A percentile compares a stretch with the other conserved stretches of the same genome.
These are phyloP conservation scores for Alternaria sp. DNA, from an alignment of 2,329 filamentous ascomycete genomes.

Conservation along the genomic window DNA sequence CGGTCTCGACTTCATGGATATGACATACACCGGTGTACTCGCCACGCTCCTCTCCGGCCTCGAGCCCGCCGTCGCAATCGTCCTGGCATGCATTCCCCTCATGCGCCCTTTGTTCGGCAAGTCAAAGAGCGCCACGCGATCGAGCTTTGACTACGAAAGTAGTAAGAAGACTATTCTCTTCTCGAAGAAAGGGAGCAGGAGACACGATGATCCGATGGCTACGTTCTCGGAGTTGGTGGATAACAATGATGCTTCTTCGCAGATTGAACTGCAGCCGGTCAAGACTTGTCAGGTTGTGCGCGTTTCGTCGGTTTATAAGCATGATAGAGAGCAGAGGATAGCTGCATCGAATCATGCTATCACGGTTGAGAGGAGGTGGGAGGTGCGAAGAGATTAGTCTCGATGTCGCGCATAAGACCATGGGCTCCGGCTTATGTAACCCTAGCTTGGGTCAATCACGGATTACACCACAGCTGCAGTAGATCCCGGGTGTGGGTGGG, in stretches of 20 bases:
- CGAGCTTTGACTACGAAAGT: not conserved
- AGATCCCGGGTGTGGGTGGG: too few relatives aligned
- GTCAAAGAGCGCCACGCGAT: not conserved
- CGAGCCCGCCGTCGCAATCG: constrained; percentile 29
- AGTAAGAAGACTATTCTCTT: not conserved
- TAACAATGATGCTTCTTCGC: not conserved
- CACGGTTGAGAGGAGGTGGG: not conserved
- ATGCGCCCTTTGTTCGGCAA: constrained; percentile 18
- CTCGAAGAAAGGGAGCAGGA: constrained; percentile 4
- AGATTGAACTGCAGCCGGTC: constrained; percentile 1
- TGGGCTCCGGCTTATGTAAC: too few relatives aligned
- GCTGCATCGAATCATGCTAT: not conserved
- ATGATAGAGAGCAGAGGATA: not conserved
- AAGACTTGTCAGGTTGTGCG: not conserved
- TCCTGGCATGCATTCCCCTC: constrained; percentile 26
- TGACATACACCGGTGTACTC: constrained; percentile 24
- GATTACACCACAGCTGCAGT: too few relatives aligned
- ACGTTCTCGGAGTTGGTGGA: constrained; percentile 4
- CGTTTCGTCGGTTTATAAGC: not conserved
- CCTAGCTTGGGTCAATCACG: too few relatives aligned
- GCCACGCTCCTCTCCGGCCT: constrained; percentile 28
- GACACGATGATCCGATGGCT: not conserved
- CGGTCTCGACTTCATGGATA: constrained; percentile 19
- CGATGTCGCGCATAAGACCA: too few relatives aligned
- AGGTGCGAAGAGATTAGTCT: not conserved